Percentiles rank a stretch among this genome's conserved stretches.
These are phyloP conservation scores for Eutrema salsugineum DNA, from an alignment of 441 rosid genomes.

Conservation along the genomic window DNA sequence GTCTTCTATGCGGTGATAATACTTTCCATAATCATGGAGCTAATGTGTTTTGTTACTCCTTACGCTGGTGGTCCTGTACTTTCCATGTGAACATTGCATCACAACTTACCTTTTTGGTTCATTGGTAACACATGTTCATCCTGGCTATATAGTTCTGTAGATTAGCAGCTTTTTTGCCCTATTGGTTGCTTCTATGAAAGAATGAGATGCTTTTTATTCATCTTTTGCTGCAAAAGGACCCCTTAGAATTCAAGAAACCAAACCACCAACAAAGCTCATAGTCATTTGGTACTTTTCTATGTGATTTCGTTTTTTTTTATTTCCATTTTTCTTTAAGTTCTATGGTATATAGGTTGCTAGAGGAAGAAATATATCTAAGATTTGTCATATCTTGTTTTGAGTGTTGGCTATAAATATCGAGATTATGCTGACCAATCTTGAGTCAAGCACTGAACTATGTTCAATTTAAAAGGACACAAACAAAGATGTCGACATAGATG, in stretches of 20 bases:
- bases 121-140: neutral
- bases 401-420: neutral
- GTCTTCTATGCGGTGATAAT: neutral
- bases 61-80: neutral
- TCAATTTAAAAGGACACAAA: slow-evolving; percentile 28
- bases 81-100: neutral
- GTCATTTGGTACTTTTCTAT: neutral
- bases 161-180: neutral
- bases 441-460: neutral
- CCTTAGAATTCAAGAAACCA: neutral
- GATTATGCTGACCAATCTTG: neutral
- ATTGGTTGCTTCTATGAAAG: neutral
- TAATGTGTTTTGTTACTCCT: neutral
- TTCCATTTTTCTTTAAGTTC: neutral
- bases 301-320: neutral
- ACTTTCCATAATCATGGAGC: neutral
- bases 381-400: neutral
- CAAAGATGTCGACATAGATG: slow-evolving; percentile 31
- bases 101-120: neutral
- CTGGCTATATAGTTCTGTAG: neutral
- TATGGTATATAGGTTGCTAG: neutral
- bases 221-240: neutral
- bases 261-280: neutral
- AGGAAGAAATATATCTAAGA: neutral
- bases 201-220: neutral